Conservation (phyloP, 495 filamentous ascomycete species). For the Achaetomiella virescens region DNA sequence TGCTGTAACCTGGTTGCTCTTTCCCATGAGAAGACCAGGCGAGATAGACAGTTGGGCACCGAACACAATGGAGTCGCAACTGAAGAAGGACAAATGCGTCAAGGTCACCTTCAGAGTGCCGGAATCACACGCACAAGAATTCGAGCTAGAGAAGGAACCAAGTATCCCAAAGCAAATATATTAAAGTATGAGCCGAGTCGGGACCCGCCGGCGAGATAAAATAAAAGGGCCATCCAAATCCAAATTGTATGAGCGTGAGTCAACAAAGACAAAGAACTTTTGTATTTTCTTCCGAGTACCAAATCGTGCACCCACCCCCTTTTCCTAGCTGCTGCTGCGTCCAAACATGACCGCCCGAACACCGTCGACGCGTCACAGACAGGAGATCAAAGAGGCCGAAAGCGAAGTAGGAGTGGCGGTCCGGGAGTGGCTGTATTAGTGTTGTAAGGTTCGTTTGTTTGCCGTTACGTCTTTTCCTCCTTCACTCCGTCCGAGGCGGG, state of each 20-base stretch:
- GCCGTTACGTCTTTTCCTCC: conserved; percentile 14
- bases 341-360: background rate
- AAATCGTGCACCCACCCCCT: background rate
- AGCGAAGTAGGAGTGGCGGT: background rate
- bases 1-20: no score
- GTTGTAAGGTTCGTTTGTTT: conserved; percentile 1
- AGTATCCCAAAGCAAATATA: conserved; percentile 2
- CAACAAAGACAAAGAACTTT: conserved; percentile 7
- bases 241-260: background rate
- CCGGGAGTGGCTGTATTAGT: conserved; percentile 1
- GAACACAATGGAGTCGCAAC: no score
- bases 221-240: conserved; percentile 9
- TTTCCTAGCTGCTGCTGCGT: background rate
- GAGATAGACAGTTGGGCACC: no score
- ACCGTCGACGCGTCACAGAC: background rate
- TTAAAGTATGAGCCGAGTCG: background rate
- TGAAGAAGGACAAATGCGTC: no score
- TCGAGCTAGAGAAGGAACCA: background rate
- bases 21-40: no score
- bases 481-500: conserved; percentile 5
- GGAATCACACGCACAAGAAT: no score
- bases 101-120: no score
- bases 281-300: background rate
- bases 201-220: background rate
- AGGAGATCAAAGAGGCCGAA: background rate